Evolutionary conservation across 495 filamentous ascomycete species (phyloP), one percentile per base, ranked within the genome.

Genomic region (Gamarada debralockiae): DNA sequence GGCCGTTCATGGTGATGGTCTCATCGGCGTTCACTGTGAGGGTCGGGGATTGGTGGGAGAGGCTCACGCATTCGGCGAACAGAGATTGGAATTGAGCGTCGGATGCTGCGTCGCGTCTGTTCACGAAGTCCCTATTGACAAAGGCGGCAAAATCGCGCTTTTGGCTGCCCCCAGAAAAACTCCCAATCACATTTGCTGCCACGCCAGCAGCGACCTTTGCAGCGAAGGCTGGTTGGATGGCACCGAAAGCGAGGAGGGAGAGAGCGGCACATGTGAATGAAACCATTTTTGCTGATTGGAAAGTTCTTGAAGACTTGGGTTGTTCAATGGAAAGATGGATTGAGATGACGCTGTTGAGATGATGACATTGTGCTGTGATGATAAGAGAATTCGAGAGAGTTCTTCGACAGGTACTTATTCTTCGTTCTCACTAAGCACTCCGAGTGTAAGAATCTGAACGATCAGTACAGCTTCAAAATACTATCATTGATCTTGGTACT

Each of bases 231-330:
- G 37, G 37, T 40, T 40, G 12, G 15, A 40, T 40, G 15, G 37
- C 37, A 6, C 6, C 15, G 37, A 40, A 40, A 17, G 37, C 37
- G 37, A 15, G 12, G 37, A 40, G 6, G 37, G 37, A 7, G 37
- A 18, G 12, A 7, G 37, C 15, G 37, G 37, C 5, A 17, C 14
- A 10, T 10, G 37, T 40, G 37, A 40, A 40, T 10, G 37, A 40
- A 40, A 40, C 37, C 37, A 40, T 40, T 40, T 40, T 40, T 40
- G 37, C 37, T 40, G 15, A 40, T 40, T 40, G 14, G 8, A 18
- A 5, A n/a, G 9, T 40, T 40, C n/a, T n/a, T n/a, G n/a, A n/a
- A n/a, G n/a, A n/a, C n/a, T n/a, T n/a, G n/a, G n/a, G n/a, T n/a
- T n/a, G n/a, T n/a, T n/a, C n/a, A n/a, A n/a, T n/a, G n/a, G n/a